A percentile compares a stretch with the other conserved stretches of the same genome.
These are phyloP conservation scores for Tinospora cordifolia DNA, from an alignment of 164 flowering plant species.

Conservation along the genomic window DNA sequence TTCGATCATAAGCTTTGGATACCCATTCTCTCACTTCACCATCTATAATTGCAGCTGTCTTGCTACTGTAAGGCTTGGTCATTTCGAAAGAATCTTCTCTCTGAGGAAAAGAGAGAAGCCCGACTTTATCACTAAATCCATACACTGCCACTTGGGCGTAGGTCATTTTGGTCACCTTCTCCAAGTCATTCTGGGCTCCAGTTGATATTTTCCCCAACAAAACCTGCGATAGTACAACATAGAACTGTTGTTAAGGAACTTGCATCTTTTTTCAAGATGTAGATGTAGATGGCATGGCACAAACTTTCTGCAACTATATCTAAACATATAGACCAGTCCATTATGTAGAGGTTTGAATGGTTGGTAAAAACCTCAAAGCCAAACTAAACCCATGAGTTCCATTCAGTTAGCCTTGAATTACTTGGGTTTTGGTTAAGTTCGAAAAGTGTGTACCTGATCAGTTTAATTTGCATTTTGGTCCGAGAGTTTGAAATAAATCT, in stretches of 20 bases:
- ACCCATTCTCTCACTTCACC: conserved; percentile 91
- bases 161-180: conserved; percentile 93
- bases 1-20: conserved; percentile 55
- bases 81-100: conserved; percentile 67
- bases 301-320: not conserved
- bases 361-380: too few species aligned
- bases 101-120: conserved; percentile 84
- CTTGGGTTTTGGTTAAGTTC: too few species aligned
- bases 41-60: conserved; percentile 80
- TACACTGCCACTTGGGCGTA: conserved; percentile 88
- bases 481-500: too few species aligned
- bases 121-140: conserved; percentile 91
- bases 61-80: conserved; percentile 88
- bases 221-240: conserved; percentile 40
- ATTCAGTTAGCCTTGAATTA: too few species aligned
- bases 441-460: too few species aligned
- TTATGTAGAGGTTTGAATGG: not conserved
- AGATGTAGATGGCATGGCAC: not conserved
- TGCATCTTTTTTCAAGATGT: not conserved
- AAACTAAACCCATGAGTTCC: too few species aligned
- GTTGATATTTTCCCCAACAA: conserved; percentile 84
- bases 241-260: not conserved
- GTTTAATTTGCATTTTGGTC: too few species aligned
- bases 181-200: conserved; percentile 92
- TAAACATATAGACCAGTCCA: not conserved